Evolutionary conservation across 257 asterid genomes (phyloP).

Genomic region (Linderniella brevidens): DNA sequence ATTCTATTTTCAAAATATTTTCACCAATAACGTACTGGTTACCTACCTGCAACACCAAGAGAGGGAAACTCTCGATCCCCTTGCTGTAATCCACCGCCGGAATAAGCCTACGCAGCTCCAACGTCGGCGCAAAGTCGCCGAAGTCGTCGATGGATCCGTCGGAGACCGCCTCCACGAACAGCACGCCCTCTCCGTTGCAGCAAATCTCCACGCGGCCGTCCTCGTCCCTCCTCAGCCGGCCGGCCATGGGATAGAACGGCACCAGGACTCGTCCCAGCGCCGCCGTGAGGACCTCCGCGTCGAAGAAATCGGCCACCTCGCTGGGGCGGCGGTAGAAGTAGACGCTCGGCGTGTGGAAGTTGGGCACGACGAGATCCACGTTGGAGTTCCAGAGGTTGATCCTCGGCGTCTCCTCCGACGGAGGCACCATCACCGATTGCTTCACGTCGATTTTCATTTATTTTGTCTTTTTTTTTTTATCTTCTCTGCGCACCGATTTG

Average conservation of each 20-base stretch:
- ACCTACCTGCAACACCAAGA: constrained; percentile 63
- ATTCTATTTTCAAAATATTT: neutral
- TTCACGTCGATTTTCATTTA: constrained; percentile 50
- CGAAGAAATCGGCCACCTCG: constrained; percentile 44
- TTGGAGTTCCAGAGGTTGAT: constrained; percentile 78
- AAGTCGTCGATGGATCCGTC: constrained; percentile 50
- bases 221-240: constrained; percentile 74
- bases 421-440: constrained; percentile 61
- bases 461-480: too few relatives aligned
- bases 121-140: constrained; percentile 76
- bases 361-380: constrained; percentile 91
- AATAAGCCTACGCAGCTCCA: constrained; percentile 66
- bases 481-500: too few relatives aligned
- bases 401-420: constrained; percentile 49
- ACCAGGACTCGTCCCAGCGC: constrained; percentile 74
- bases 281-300: constrained; percentile 39
- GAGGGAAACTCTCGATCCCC: constrained; percentile 42
- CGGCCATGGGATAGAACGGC: constrained; percentile 97
- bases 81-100: constrained; percentile 77
- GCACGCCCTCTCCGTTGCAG: constrained; percentile 44
- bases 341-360: constrained; percentile 96
- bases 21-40: constrained; percentile 1
- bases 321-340: constrained; percentile 68
- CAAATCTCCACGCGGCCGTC: constrained; percentile 67
- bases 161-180: constrained; percentile 67